Evolutionary conservation across 495 filamentous ascomycete species (phyloP).

Genomic region (Penicillium robsamsonii): DNA sequence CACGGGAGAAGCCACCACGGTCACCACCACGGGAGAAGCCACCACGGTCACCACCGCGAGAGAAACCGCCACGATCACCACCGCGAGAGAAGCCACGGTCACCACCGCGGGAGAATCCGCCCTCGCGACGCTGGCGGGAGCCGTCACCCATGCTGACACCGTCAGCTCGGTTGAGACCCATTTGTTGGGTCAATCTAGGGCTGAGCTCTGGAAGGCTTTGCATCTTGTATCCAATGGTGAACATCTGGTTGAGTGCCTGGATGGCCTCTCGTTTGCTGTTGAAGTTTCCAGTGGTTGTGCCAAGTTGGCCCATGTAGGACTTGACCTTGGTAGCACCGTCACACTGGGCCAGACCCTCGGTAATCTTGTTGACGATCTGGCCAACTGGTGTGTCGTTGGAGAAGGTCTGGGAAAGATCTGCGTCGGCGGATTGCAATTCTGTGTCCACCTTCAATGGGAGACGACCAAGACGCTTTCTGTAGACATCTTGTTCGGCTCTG

Average conservation of each 20-base stretch:
- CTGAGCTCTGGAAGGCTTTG: constrained; percentile 53
- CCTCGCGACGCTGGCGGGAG: background rate
- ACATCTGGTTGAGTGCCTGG: constrained; percentile 59
- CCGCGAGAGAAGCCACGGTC: constrained; percentile 4
- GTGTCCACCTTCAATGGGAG: constrained; percentile 65
- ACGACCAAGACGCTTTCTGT: constrained; percentile 47
- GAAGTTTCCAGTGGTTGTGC: constrained; percentile 29
- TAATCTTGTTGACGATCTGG: constrained; percentile 37
- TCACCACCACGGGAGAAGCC: constrained; percentile 6
- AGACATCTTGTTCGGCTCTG: constrained; percentile 53
- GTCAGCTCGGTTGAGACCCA: constrained; percentile 43
- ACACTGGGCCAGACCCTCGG: constrained; percentile 33
- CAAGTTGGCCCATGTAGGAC: constrained; percentile 55
- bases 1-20: constrained; percentile 3
- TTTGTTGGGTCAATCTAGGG: constrained; percentile 38
- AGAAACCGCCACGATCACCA: constrained; percentile 4
- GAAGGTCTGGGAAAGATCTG: constrained; percentile 51
- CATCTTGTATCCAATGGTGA: constrained; percentile 61
- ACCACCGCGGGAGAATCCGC: background rate
- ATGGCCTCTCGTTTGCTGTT: constrained; percentile 42
- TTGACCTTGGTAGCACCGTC: constrained; percentile 41
- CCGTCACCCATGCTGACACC: constrained; percentile 8
- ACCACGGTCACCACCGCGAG: constrained; percentile 6
- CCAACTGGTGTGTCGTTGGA: constrained; percentile 24
- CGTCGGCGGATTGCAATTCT: constrained; percentile 27